Base-by-base conservation (phyloP, 306 rosid genomes). In the Medicago ruthenica region DNA sequence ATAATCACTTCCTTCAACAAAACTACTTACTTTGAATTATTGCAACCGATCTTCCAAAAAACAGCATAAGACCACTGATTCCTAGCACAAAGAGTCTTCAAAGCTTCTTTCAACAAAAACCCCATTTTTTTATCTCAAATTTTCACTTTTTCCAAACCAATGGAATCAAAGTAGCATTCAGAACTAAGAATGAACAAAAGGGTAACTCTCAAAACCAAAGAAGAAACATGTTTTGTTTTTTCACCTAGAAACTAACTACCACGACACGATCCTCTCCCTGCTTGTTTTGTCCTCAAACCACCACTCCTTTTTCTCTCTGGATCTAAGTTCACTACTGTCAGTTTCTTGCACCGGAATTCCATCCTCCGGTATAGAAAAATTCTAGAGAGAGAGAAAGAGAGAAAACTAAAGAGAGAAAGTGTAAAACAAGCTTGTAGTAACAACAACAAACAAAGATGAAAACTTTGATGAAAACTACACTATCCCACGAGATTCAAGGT, bases 191-290 rank as follows among this genome's bases (percentile, higher is more conserved):
- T 64, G 21, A 74, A 57, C 14, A 55, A 81, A 40, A 17, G 66
- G 77, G 45, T 5, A 50, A 45, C 21, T 39, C 58, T 40, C 73
- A 79, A 74, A 74, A 47, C 82, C 82, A 76, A 68, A 83, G 74
- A 84, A 79, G 34, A 83, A 20, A 17, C 93, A 87, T 27, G 31
- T 27, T 27, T 27, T 27, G 31, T 88, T 83, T 15, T 41, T 51
- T 62, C 37, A 21, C 3, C 64, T 58, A 58, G 4, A 58, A 65
- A 66, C 98, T 95, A 95, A 90, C 99, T 95, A 63, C 99, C 99
- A 14, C 99, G 96, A 92, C 99, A 95, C 58, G 99, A 95, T 88
- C 97, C 99, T 88, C 99, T 83, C 13, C 99, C 99, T 3, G 99
- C 99, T 84, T 95, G 99, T 87, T 92, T 95, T 51, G 99, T 95